Conservation (phyloP, 2,329 filamentous ascomycete genomes). For the Graphiopsis chlorocephala region DNA sequence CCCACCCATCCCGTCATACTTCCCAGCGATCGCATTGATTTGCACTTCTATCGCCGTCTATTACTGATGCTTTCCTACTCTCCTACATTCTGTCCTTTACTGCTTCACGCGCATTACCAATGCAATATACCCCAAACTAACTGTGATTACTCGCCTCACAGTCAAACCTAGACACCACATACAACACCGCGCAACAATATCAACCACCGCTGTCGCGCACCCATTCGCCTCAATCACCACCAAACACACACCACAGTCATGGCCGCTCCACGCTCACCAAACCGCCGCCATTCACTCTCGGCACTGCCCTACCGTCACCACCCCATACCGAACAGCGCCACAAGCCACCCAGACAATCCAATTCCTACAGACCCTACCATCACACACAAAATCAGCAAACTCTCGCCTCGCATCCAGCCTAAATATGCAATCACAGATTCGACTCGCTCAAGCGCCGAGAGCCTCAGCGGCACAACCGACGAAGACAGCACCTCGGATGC, state of each 20-base stretch:
- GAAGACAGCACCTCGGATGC: conserved; percentile 43
- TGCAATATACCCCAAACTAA: not conserved
- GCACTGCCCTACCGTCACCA: conserved; percentile 33
- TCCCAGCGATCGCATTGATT: not conserved
- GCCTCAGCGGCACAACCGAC: conserved; percentile 29
- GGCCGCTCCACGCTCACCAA: conserved; percentile 8
- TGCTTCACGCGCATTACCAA: conserved; percentile 6
- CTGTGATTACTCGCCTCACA: not conserved
- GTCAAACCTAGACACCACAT: not conserved
- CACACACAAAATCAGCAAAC: conserved; percentile 6
- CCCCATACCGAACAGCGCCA: conserved; percentile 41
- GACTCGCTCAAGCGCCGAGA: conserved; percentile 31
- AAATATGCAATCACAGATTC: conserved; percentile 19
- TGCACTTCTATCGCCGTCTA: not conserved
- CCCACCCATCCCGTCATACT: conserved; percentile 10
- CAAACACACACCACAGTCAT: conserved; percentile 10
- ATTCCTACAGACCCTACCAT: conserved; percentile 42
- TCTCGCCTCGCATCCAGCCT: conserved; percentile 8
- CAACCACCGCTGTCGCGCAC: not conserved
- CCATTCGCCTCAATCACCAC: not conserved
- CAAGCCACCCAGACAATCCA: conserved; percentile 47
- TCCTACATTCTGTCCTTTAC: not conserved
- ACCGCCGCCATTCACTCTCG: conserved; percentile 32
- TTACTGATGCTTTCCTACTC: not conserved
- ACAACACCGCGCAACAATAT: not conserved